A percentile compares a stretch with the other conserved stretches of the same genome.
phyloP scores from a whole-genome alignment of 352 stramenopile genomes.

The Globisporangium irregulare region DNA sequence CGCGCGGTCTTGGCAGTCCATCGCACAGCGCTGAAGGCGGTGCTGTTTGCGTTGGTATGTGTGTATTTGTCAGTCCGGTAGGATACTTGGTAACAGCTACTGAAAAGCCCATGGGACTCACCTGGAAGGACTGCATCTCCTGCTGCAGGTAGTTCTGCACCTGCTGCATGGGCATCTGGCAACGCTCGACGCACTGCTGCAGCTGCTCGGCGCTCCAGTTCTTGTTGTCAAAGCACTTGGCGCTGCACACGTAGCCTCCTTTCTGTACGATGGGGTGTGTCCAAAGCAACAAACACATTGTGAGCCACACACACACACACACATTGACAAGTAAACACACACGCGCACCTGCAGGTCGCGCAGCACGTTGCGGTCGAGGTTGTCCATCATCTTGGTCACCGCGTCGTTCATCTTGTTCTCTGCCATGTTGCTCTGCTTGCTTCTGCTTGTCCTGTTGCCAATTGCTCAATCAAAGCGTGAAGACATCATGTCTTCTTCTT shows the following conservation, averaged over 20 bases:
- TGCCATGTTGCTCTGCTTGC: conserved; percentile 41
- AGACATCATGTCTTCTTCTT: neutral
- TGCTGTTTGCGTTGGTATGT: conserved; percentile 27
- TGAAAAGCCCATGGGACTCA: conserved; percentile 6
- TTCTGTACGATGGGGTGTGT: conserved; percentile 32
- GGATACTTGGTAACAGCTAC: neutral
- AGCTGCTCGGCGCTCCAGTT: conserved; percentile 73
- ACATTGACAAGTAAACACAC: neutral
- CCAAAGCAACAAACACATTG: neutral
- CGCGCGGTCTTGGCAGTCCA: conserved; percentile 85
- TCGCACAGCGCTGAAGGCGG: conserved; percentile 80
- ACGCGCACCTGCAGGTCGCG: conserved; percentile 60
- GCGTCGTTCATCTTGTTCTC: conserved; percentile 81
- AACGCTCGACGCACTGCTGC: conserved; percentile 79
- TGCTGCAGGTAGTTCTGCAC: conserved; percentile 81
- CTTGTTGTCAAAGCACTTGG: conserved; percentile 88
- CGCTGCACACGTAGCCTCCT: conserved; percentile 79
- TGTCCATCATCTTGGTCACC: conserved; percentile 83
- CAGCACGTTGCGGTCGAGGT: conserved; percentile 70
- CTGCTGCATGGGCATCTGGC: conserved; percentile 83
- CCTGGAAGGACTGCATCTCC: conserved; percentile 83
- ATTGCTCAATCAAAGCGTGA: neutral
- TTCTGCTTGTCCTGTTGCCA: neutral
- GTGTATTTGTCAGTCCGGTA: neutral
- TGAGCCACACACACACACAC: neutral